Evolutionary conservation across 305 asterid species (phyloP).

Genomic region (Rubia tinctorum): DNA sequence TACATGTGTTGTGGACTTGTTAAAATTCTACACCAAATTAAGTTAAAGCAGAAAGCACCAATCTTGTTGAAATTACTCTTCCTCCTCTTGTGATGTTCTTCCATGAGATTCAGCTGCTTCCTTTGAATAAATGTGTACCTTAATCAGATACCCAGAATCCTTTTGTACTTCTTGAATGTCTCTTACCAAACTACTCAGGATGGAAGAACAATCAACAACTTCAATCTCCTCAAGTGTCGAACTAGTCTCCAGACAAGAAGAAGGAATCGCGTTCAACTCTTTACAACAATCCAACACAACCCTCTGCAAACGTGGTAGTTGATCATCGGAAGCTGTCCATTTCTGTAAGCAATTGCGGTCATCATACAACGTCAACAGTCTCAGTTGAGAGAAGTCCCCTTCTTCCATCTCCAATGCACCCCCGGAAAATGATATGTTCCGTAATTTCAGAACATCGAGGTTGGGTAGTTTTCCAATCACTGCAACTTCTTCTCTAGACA

Average conservation of each 20-base stretch:
- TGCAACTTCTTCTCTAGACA: not conserved
- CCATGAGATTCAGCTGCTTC: too few relatives aligned
- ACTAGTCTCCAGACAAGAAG: not conserved
- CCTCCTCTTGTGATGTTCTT: too few relatives aligned
- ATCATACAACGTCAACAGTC: not conserved
- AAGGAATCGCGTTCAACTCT: not conserved
- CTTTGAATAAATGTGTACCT: too few relatives aligned
- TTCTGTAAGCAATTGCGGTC: not conserved
- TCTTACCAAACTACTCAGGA: too few relatives aligned
- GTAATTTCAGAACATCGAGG: not conserved
- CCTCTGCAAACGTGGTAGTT: not conserved
- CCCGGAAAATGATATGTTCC: not conserved
- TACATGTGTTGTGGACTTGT: not conserved
- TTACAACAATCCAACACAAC: not conserved
- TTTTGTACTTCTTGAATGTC: too few relatives aligned
- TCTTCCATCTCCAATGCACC: not conserved
- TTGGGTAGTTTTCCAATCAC: not conserved
- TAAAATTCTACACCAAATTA: too few relatives aligned
- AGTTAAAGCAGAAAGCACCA: too few relatives aligned
- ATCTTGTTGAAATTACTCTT: too few relatives aligned
- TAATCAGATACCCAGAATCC: too few relatives aligned
- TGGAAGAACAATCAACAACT: too few relatives aligned
- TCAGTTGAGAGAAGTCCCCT: not conserved
- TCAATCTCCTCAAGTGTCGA: not conserved
- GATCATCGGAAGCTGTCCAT: not conserved